Evolutionary conservation across 2,329 filamentous ascomycete genomes (phyloP).

Genomic region (Cercospora nicotianae): DNA sequence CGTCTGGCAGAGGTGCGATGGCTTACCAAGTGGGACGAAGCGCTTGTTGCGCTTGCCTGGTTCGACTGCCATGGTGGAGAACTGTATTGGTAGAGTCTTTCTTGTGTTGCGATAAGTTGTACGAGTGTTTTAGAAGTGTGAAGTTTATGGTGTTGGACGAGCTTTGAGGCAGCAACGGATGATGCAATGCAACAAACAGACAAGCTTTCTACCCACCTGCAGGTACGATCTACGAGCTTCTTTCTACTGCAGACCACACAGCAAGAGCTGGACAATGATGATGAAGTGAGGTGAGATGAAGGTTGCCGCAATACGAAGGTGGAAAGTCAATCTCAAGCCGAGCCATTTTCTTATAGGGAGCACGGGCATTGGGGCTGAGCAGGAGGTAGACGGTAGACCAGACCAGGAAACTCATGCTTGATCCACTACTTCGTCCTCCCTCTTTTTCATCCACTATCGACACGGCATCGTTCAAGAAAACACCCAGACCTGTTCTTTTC

Average conservation of each 20-base stretch:
- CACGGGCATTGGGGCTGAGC: background rate
- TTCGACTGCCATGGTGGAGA: conserved; percentile 7
- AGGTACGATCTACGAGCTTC: background rate
- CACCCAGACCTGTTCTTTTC: too few relatives aligned
- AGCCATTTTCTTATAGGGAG: background rate
- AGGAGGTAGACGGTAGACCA: too few relatives aligned
- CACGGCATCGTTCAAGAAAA: too few relatives aligned
- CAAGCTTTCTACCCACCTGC: conserved; percentile 5
- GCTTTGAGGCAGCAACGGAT: conserved; percentile 5
- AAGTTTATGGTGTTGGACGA: background rate
- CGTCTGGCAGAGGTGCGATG: too few relatives aligned
- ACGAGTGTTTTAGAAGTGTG: background rate
- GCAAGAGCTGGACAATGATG: background rate
- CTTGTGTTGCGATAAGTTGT: background rate
- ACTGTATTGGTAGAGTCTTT: background rate
- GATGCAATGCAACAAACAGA: conserved; percentile 6
- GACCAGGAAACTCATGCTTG: background rate
- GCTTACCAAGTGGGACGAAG: conserved; percentile 38
- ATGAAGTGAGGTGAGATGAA: background rate
- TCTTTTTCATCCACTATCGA: background rate
- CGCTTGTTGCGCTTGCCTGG: conserved; percentile 16
- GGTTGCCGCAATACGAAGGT: background rate
- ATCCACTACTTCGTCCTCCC: background rate
- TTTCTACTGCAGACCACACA: background rate
- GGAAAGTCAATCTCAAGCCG: background rate